Evolutionary conservation across 164 flowering plant genomes (phyloP), one percentile per base, ranked within the genome.

Genomic region (Akebia trifoliata): DNA sequence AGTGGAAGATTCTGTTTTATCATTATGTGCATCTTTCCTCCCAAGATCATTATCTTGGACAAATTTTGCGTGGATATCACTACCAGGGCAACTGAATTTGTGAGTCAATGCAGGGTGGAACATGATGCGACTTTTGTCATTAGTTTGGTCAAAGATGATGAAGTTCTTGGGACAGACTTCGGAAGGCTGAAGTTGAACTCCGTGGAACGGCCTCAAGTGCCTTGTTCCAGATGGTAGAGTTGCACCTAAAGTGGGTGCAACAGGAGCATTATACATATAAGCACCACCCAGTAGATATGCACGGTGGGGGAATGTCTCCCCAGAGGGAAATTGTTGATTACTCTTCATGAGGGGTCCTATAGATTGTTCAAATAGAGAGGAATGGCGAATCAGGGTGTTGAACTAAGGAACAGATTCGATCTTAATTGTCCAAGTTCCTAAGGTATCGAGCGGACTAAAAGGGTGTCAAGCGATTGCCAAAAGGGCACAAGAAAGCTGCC

Each of bases 61-160:
- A 50, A 24, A 59, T 56, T 67, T 58, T 8, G 72, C 31, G 59
- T n/a, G 40, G 28, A 67, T 12, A 53, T 75, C 71, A 12, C 79
- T 36, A 57, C 62, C 66, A 52, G 81, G 77, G 60, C 40, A 56
- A 46, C 15, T 59, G 24, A 84, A 66, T 34, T 75, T 80, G 54
- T 70, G 64, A 31, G 72, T 69, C 21, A 80, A 63, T 12, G 74
- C 75, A 28, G 95, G 91, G 51, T 87, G 73, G 68, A 64, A 80
- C 87, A 87, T 78, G 31, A 87, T 68, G 54, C 82, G 76, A 62
- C 85, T 84, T 56, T 70, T 59, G 35, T 78, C 63, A 48, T 77
- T 76, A 37, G 79, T 83, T 65, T 79, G 90, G 62, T 87, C 90
- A 49, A 81, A 78, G 48, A 87, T 77, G 18, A 87, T 73, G 74